Evolutionary conservation across 495 filamentous ascomycete genomes (phyloP).

Genomic region (Lepidopterella palustris): DNA sequence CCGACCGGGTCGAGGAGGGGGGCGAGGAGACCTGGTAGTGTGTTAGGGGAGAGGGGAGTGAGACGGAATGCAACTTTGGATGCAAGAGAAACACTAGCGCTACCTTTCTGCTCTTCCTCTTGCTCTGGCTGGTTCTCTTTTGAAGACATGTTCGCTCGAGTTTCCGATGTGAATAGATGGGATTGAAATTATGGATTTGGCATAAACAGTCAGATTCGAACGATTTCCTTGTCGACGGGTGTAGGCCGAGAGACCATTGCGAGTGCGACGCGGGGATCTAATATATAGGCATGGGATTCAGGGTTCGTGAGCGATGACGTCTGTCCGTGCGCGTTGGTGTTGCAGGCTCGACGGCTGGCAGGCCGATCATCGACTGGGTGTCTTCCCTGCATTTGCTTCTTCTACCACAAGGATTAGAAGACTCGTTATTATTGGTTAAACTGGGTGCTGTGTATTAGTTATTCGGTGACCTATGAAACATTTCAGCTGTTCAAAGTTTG

Average conservation of each 20-base stretch:
- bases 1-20: slow-evolving; percentile 23
- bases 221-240: too few species aligned
- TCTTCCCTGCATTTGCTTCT: too few species aligned
- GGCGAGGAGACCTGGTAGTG: neutral
- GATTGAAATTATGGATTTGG: neutral
- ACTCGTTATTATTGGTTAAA: too few species aligned
- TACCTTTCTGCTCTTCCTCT: slow-evolving; percentile 16
- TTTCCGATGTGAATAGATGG: neutral
- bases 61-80: neutral
- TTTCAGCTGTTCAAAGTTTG: too few species aligned
- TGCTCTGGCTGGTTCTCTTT: neutral
- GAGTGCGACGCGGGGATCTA: too few species aligned
- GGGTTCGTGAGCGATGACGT: neutral
- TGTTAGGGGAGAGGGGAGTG: neutral
- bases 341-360: too few species aligned
- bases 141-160: neutral
- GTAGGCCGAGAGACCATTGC: too few species aligned
- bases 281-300: neutral
- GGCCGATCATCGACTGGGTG: too few species aligned
- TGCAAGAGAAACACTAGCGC: neutral
- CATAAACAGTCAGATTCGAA: neutral
- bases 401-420: too few species aligned
- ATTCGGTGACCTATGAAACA: too few species aligned
- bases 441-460: too few species aligned
- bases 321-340: too few species aligned